Percentiles rank a stretch among this genome's conserved stretches.
phyloP scores from a whole-genome alignment of 83 land plant species.

The Picea abies region DNA sequence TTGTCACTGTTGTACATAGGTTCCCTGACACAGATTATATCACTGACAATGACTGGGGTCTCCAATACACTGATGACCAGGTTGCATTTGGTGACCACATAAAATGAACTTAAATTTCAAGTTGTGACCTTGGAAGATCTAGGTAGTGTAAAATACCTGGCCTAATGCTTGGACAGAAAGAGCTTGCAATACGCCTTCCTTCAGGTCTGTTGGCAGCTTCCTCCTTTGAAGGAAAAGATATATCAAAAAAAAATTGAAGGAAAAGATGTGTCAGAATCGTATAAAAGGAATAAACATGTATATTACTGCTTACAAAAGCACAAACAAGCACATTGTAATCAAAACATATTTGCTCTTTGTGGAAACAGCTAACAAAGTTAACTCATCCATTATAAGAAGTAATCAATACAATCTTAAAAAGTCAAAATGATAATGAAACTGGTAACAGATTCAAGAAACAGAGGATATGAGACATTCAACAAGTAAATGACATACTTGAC shows the following conservation, averaged over 20 bases:
- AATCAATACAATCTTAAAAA: background rate
- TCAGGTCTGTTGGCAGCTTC: conserved; percentile 75
- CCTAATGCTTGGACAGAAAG: conserved; percentile 88
- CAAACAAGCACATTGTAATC: background rate
- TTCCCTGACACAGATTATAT: background rate
- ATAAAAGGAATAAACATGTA: background rate
- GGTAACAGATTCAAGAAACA: background rate
- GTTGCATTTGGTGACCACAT: background rate
- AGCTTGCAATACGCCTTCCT: conserved; percentile 67
- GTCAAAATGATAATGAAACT: background rate
- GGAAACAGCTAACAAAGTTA: conserved; percentile 3
- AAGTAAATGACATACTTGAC: conserved; percentile 44
- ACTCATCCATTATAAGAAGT: no score
- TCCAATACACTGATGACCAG: background rate
- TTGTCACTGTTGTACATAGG: background rate
- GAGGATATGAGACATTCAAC: background rate
- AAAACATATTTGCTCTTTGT: conserved; percentile 4
- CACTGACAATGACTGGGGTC: background rate
- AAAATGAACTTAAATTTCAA: background rate
- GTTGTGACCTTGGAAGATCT: background rate
- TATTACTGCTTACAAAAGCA: background rate
- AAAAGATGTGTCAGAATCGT: background rate
- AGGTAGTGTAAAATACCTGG: conserved; percentile 52
- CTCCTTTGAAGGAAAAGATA: conserved; percentile 46
- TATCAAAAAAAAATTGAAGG: background rate